These are phyloP conservation scores for Beverwykella pulmonaria DNA, from an alignment of 495 filamentous ascomycete species.

Conservation along the genomic window DNA sequence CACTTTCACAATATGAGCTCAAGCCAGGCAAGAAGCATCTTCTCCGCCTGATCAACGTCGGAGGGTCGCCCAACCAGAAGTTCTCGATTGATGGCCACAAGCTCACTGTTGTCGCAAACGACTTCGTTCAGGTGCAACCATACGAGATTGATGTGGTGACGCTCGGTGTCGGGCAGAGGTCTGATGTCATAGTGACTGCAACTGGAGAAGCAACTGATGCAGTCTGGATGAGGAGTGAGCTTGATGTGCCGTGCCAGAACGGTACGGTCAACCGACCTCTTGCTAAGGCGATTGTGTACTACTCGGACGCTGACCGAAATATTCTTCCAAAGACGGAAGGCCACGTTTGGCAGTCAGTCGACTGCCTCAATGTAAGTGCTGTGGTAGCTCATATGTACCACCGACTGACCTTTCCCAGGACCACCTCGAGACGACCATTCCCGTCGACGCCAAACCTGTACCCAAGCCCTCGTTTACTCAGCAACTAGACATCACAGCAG, in stretches of 20 bases:
- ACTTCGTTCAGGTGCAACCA: conserved; percentile 49
- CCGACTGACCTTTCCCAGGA: neutral
- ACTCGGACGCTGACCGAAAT: conserved; percentile 5
- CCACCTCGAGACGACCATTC: neutral
- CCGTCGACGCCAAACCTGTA: neutral
- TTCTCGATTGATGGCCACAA: conserved; percentile 50
- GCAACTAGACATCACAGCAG: conserved; percentile 38
- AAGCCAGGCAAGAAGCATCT: conserved; percentile 60
- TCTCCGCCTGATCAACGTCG: conserved; percentile 69
- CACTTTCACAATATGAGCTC: conserved; percentile 45
- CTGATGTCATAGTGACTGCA: conserved; percentile 47
- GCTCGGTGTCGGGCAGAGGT: conserved; percentile 48
- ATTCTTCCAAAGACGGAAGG: conserved; percentile 12
- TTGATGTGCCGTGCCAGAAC: neutral
- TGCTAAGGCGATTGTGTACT: conserved; percentile 3
- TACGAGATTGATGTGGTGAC: conserved; percentile 45
- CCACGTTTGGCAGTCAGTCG: neutral
- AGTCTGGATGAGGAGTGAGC: conserved; percentile 48
- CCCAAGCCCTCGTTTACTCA: conserved; percentile 25
- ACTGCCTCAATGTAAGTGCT: conserved; percentile 44
- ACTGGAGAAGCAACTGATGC: conserved; percentile 40
- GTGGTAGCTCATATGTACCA: neutral
- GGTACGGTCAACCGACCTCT: neutral
- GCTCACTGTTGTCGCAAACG: conserved; percentile 50
- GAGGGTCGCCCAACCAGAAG: conserved; percentile 54